Percentiles rank a stretch among this genome's conserved stretches.
These are phyloP conservation scores for Rhodomyrtus tomentosa DNA, from an alignment of 345 rosid species.

Conservation along the genomic window DNA sequence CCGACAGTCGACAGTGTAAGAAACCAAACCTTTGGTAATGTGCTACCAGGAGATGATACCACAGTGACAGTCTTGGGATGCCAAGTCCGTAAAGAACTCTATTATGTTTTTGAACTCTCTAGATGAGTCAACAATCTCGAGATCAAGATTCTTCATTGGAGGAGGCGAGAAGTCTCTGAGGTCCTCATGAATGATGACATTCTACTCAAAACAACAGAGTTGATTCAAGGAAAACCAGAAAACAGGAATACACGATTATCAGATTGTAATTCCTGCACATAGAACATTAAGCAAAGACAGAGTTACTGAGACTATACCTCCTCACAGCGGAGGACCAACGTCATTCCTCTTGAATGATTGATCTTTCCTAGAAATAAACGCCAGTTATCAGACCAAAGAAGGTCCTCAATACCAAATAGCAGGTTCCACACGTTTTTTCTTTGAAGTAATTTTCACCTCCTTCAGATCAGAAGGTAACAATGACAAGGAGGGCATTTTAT, in stretches of 20 bases:
- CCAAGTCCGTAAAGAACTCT: constrained; percentile 8
- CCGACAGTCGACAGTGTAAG: not conserved
- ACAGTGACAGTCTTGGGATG: constrained; percentile 2
- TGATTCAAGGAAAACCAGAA: not conserved
- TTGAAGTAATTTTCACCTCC: constrained; percentile 19
- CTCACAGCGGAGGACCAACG: constrained; percentile 6
- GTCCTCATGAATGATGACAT: constrained; percentile 21
- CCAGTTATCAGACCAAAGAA: constrained; percentile 6
- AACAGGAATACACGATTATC: not conserved
- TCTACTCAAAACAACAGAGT: constrained; percentile 1
- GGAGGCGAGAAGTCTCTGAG: constrained; percentile 5
- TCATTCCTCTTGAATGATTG: constrained; percentile 1
- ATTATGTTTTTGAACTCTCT: constrained; percentile 7
- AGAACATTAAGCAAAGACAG: not conserved
- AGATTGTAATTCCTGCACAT: not conserved
- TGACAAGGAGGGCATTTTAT: constrained; percentile 12
- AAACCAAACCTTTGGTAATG: constrained; percentile 15
- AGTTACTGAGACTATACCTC: constrained; percentile 4
- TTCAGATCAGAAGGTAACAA: constrained; percentile 15
- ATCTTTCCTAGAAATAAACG: constrained; percentile 9
- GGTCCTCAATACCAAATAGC: not conserved
- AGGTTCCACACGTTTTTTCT: not conserved
- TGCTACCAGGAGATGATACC: constrained; percentile 10
- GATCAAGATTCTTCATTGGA: constrained; percentile 2
- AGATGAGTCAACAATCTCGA: constrained; percentile 17